These are phyloP conservation scores for Chaetoceros tenuissimus DNA, from an alignment of 108 stramenopile genomes.

Conservation along the genomic window DNA sequence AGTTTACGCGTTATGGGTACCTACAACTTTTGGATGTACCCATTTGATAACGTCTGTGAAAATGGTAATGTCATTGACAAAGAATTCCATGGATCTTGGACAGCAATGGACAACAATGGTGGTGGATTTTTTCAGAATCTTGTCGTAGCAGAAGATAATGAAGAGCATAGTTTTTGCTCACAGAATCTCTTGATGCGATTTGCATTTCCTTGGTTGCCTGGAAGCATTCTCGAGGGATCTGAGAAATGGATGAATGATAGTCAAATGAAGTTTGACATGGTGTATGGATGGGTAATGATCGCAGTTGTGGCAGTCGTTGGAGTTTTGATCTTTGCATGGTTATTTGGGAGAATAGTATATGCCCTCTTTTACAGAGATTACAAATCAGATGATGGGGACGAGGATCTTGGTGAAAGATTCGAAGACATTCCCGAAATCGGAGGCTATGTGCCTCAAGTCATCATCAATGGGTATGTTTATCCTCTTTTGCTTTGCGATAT, in stretches of 20 bases:
- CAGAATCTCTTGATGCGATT: too few relatives aligned
- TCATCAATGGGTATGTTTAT: conserved; percentile 38
- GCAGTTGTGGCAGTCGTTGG: not conserved
- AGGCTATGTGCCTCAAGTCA: conserved; percentile 57
- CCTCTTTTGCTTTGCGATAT: conserved; percentile 59
- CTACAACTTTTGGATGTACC: conserved; percentile 11
- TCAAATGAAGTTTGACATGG: not conserved
- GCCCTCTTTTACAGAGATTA: not conserved
- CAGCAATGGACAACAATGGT: not conserved
- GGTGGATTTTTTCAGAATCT: not conserved
- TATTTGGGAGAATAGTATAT: not conserved
- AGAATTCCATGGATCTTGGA: conserved; percentile 8
- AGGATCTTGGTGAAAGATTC: not conserved
- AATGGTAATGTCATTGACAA: not conserved
- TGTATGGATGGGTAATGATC: conserved; percentile 14
- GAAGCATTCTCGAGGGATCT: too few relatives aligned
- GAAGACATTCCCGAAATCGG: conserved; percentile 27
- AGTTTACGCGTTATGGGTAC: conserved; percentile 3
- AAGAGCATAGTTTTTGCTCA: conserved; percentile 3
- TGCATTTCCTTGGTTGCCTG: too few relatives aligned
- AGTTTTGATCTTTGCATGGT: not conserved
- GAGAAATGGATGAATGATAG: conserved; percentile 3
- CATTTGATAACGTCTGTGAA: conserved; percentile 13
- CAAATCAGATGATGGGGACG: not conserved
- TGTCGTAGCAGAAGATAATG: not conserved